These are phyloP conservation scores for Tuber borchii DNA, from an alignment of 495 filamentous ascomycete species.

Conservation along the genomic window DNA sequence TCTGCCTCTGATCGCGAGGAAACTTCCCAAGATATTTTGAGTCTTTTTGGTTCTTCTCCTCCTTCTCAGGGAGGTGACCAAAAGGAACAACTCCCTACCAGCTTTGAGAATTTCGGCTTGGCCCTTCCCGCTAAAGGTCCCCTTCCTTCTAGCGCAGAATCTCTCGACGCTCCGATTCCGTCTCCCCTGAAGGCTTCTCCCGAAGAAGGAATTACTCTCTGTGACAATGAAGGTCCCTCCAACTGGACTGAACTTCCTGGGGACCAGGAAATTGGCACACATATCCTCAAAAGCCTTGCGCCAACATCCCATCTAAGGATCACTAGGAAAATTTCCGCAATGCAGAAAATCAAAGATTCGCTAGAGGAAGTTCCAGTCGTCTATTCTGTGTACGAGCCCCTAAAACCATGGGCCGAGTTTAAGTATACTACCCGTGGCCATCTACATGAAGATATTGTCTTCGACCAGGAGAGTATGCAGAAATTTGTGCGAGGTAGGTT, in stretches of 20 bases:
- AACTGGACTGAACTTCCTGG: background rate
- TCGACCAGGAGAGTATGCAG: constrained; percentile 5
- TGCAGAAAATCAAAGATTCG: constrained; percentile 3
- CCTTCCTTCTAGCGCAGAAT: background rate
- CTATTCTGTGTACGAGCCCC: constrained; percentile 24
- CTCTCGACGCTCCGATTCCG: background rate
- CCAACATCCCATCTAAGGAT: background rate
- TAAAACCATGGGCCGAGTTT: constrained; percentile 13
- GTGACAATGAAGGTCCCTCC: background rate
- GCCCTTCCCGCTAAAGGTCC: background rate
- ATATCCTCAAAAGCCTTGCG: background rate
- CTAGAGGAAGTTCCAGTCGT: background rate
- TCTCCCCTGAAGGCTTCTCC: background rate
- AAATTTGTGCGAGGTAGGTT: constrained; percentile 23
- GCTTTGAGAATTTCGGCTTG: background rate
- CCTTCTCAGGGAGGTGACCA: background rate
- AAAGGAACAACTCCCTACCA: background rate
- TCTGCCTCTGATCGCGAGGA: background rate
- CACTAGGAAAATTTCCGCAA: background rate
- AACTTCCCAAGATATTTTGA: background rate
- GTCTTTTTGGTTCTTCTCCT: background rate
- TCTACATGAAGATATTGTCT: constrained; percentile 15
- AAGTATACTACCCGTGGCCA: constrained; percentile 22
- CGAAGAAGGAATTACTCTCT: background rate
- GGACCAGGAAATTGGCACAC: background rate